phyloP scores from a whole-genome alignment of 176 grass and related monocot species.

The Oryza glaberrima region DNA sequence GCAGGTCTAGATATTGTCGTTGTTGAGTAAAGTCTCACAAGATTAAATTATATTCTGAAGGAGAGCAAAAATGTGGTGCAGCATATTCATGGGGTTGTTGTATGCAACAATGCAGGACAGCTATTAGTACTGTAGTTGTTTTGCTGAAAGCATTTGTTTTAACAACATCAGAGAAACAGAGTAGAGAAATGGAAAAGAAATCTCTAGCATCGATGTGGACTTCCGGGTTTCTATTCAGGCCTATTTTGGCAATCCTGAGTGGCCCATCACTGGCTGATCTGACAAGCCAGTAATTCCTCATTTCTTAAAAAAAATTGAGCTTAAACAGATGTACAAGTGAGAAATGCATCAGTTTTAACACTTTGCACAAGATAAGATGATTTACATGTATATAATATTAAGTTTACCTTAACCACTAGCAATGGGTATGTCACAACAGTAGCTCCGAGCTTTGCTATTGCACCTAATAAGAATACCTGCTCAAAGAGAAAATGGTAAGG shows the following conservation, averaged over 20 bases:
- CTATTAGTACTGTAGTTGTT: neutral
- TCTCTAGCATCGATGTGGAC: neutral
- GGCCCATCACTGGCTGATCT: neutral
- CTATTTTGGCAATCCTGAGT: neutral
- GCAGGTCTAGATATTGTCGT: no score
- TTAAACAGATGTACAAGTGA: conserved; percentile 3
- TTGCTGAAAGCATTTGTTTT: conserved; percentile 20
- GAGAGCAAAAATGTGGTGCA: neutral
- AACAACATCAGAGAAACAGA: conserved; percentile 3
- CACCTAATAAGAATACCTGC: conserved; percentile 94
- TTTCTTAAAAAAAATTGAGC: neutral
- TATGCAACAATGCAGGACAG: neutral
- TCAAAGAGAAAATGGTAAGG: conserved; percentile 19
- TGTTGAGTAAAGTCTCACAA: no score
- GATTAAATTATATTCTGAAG: neutral
- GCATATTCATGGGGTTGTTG: no score
- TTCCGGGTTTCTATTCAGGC: neutral
- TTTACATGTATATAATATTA: conserved; percentile 11
- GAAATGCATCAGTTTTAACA: neutral
- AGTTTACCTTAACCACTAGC: conserved; percentile 90
- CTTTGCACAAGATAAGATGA: neutral
- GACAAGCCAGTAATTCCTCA: neutral
- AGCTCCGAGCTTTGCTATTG: conserved; percentile 93
- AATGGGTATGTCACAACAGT: conserved; percentile 88
- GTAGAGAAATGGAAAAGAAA: neutral